These are phyloP conservation scores for Leptographium radiaticola DNA, from an alignment of 2,329 filamentous ascomycete genomes.

Conservation along the genomic window DNA sequence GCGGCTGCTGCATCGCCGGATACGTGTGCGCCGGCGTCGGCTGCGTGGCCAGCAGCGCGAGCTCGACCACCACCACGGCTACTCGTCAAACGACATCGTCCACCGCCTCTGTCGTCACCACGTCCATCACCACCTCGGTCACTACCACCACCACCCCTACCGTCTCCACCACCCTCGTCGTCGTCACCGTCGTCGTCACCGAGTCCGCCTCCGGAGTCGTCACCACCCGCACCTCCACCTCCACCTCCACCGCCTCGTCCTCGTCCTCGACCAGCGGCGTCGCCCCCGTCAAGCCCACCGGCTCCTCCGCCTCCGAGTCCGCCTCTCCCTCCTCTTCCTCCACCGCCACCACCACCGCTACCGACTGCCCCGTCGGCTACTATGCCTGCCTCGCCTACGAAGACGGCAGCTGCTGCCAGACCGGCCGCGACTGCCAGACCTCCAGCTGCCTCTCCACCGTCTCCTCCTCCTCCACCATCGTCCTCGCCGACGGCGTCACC, in stretches of 20 bases:
- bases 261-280: slow-evolving; percentile 24
- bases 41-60: slow-evolving; percentile 26
- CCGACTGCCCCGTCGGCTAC: slow-evolving; percentile 73
- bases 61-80: background rate
- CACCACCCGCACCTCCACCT: slow-evolving; percentile 15
- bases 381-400: slow-evolving; percentile 81
- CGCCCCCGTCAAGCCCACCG: slow-evolving; percentile 23
- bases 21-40: slow-evolving; percentile 57
- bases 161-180: slow-evolving; percentile 23
- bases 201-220: slow-evolving; percentile 16
- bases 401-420: slow-evolving; percentile 75
- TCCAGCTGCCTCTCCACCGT: slow-evolving; percentile 58
- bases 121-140: slow-evolving; percentile 26
- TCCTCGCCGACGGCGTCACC: slow-evolving; percentile 47
- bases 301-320: slow-evolving; percentile 8
- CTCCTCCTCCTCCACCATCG: slow-evolving; percentile 51
- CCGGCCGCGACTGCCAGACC: slow-evolving; percentile 70
- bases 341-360: slow-evolving; percentile 24
- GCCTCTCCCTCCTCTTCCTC: slow-evolving; percentile 4
- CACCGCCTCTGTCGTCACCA: slow-evolving; percentile 13
- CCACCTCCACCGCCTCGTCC: slow-evolving; percentile 20
- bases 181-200: slow-evolving; percentile 28
- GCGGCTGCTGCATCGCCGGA: slow-evolving; percentile 64
- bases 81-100: too few species aligned
- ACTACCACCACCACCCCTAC: slow-evolving; percentile 20